Evolutionary conservation across 2,329 filamentous ascomycete species (phyloP).

Genomic region (Calonectria hawksworthii): DNA sequence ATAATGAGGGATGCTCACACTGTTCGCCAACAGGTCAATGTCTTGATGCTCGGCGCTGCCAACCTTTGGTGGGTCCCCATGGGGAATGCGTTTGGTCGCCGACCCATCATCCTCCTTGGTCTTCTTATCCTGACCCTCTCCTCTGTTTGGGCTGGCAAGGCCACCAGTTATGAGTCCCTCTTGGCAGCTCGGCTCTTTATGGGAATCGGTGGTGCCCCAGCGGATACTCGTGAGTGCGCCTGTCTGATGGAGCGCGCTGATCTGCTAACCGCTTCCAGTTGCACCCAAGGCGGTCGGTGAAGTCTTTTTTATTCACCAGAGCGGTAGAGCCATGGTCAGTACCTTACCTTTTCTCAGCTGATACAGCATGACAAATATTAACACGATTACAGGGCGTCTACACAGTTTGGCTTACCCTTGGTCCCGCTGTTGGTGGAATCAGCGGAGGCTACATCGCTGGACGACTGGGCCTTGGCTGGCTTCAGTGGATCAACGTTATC

Average conservation of each 20-base stretch:
- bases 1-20: neutral
- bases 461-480: constrained; percentile 48
- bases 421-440: constrained; percentile 52
- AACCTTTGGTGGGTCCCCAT: constrained; percentile 56
- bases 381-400: constrained; percentile 46
- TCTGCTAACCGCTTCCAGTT: constrained; percentile 30
- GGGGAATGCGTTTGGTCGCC: constrained; percentile 52
- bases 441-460: constrained; percentile 53
- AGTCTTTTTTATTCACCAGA: constrained; percentile 53
- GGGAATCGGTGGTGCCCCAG: constrained; percentile 50
- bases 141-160: constrained; percentile 46
- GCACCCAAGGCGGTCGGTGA: constrained; percentile 52
- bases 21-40: constrained; percentile 44
- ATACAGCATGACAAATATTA: neutral
- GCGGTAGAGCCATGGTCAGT: constrained; percentile 50
- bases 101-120: constrained; percentile 48
- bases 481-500: constrained; percentile 50
- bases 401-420: constrained; percentile 48
- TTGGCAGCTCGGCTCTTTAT: constrained; percentile 50
- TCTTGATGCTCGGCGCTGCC: constrained; percentile 50
- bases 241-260: too few relatives aligned
- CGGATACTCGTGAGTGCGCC: constrained; percentile 43
- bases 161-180: constrained; percentile 39
- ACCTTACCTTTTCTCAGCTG: neutral
- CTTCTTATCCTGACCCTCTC: constrained; percentile 46